Evolutionary conservation across 352 stramenopile species (phyloP), one percentile per base, ranked within the genome.

Genomic region (Thraustochytrium sp.): DNA sequence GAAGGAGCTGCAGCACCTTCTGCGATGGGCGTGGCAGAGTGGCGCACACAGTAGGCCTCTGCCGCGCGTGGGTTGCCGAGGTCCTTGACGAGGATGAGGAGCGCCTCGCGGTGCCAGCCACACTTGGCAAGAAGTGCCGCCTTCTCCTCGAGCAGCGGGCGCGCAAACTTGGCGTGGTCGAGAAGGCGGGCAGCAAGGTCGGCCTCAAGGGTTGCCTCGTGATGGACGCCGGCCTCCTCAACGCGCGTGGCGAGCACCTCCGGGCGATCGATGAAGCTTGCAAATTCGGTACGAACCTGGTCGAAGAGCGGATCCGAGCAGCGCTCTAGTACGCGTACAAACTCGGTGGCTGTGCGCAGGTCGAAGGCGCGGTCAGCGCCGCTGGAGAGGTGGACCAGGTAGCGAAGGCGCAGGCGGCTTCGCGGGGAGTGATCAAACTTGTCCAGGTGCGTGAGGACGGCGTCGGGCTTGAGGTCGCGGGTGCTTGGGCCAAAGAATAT

Each of bases 121-220:
- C 68, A 80, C 53, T 80, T 80, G 46, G 44, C n/a, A 26, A 72
- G 76, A 23, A 80, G 51, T 18, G 34, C 3, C 0, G 31, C 68
- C 48, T 51, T 61, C n/a, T 80, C 68, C 11, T 3, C 29, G 13
- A 44, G 11, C 34, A 80, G 46, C 26, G 48, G 11, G 38, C 23
- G 44, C 0, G 18, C n/a, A 9, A 80, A 18, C 9, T 13, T 18
- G n/a, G 34, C 23, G 21, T 42, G 42, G 34, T 80, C 68, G 34
- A 80, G n/a, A n/a, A 36, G 38, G 1, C 53, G 46, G 13, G 68
- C 68, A n/a, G 31, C 51, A 4, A 65, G 26, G 23, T 80, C 68
- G n/a, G 68, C 68, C 53, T 80, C 46, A 34, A 80, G 76, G 37
- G 68, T 80, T 18, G 31, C 26, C 51, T 34, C 31, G 48, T 80